Base-by-base conservation (phyloP, 129 eudicot genomes). In the Centrapalus pauciflorus region DNA sequence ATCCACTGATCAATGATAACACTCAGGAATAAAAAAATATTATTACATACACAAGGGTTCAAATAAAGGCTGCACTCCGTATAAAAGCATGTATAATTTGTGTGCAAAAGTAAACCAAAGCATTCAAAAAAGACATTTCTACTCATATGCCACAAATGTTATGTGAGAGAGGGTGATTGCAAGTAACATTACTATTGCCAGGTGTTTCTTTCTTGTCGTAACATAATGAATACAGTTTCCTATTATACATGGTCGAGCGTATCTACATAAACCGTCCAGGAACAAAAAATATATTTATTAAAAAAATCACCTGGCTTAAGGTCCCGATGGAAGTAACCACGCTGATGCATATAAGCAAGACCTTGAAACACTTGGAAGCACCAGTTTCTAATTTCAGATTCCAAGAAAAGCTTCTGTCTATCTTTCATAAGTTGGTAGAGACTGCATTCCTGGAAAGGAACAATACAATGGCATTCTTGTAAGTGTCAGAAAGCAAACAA, bases 321-420 rank as follows among this genome's bases (percentile, higher is more conserved):
- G 72, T 94, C 99, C 29, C 99, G 94, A 71, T 94, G 99, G 71
- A 94, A 94, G 76, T 84, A 94, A 58, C 99, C 97, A 60, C 94
- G 90, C 76, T 87, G 97, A 64, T 94, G 97, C 84, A 89, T 89
- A 79, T 82, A 86, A 14, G 97, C 92, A 73, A 94, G 99, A 67
- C 97, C 99, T 74, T 94, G 95, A 81, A 94, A 94, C 12, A 94
- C 90, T 87, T 94, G 99, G 73, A 82, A 94, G 82, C 97, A 89
- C 99, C 99, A 94, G 66, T 89, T 84, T 73, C 87, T 84, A 26
- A 94, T 84, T 77, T 89, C 95, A 69, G 71, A 69, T 74, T 94
- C 99, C 62, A 88, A 67, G 55, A 94, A 94, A 35, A 75, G 95
- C 75, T 85, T 86, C 71, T 27, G 55, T 70, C 90, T 80, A 76